Conservation (phyloP, 495 filamentous ascomycete species). For the Penicillium daleae region DNA sequence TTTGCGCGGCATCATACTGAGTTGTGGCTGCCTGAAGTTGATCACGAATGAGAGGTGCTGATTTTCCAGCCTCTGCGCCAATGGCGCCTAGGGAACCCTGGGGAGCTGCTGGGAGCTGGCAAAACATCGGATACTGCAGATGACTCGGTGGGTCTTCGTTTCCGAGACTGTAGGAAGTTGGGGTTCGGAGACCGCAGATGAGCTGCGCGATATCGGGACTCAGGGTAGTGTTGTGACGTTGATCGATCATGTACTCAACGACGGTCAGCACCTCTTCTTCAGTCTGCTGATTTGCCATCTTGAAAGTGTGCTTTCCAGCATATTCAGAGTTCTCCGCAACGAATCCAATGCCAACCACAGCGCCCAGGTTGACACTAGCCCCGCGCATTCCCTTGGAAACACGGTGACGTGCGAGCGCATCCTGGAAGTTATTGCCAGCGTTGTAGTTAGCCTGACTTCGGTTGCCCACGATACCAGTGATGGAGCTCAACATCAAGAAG, state of each 20-base stretch:
- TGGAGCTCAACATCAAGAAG: slow-evolving; percentile 47
- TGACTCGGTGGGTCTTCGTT: background rate
- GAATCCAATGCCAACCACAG: background rate
- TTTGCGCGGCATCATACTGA: background rate
- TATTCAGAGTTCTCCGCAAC: background rate
- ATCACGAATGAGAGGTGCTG: background rate
- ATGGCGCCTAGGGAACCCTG: background rate
- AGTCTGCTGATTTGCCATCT: background rate
- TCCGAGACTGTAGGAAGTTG: background rate
- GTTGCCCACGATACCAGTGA: slow-evolving; percentile 41
- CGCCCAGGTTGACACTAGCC: background rate
- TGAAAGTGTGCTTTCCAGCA: background rate
- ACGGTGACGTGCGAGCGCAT: slow-evolving; percentile 38
- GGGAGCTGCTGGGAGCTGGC: background rate
- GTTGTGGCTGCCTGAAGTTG: background rate
- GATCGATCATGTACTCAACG: background rate
- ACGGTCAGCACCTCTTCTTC: background rate
- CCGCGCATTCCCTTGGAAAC: background rate
- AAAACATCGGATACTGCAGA: background rate
- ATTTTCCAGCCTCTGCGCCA: background rate
- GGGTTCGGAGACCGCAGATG: background rate
- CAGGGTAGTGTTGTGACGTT: background rate
- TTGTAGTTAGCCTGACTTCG: slow-evolving; percentile 49
- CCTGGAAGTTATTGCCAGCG: slow-evolving; percentile 48
- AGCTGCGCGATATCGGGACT: background rate